Conservation (phyloP, 2,329 filamentous ascomycete genomes). For the Berkeleyomyces rouxiae region DNA sequence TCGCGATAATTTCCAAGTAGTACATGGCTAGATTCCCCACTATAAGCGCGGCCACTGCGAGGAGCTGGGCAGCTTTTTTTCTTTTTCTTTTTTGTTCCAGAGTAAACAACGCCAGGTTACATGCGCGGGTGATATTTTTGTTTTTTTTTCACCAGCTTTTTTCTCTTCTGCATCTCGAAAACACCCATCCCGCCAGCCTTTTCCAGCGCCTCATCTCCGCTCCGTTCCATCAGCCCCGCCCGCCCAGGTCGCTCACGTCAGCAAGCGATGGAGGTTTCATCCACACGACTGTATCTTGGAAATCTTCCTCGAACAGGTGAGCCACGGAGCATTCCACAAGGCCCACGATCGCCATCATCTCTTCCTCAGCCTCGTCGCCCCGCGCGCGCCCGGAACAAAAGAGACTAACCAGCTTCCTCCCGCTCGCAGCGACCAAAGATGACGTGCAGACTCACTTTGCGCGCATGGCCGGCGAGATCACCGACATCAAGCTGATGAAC, state of each 20-base stretch:
- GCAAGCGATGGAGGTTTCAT: constrained; percentile 72
- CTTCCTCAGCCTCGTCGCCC: too few relatives aligned
- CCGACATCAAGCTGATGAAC: constrained; percentile 99
- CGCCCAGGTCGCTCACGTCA: background rate
- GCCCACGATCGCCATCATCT: too few relatives aligned
- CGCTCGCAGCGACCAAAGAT: constrained; percentile 66
- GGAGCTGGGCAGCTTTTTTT: background rate
- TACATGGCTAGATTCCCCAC: background rate
- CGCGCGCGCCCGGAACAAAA: too few relatives aligned
- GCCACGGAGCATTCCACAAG: constrained; percentile 20
- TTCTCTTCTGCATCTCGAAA: constrained; percentile 19
- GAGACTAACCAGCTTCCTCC: too few relatives aligned
- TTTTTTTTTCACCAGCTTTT: constrained; percentile 13
- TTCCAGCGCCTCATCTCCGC: too few relatives aligned
- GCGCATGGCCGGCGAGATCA: constrained; percentile 94
- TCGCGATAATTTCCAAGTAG: background rate
- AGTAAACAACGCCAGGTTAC: background rate
- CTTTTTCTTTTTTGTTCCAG: constrained; percentile 9
- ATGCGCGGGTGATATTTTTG: constrained; percentile 6
- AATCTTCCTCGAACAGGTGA: constrained; percentile 93
- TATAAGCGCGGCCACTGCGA: background rate
- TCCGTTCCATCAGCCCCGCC: too few relatives aligned
- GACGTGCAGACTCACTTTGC: constrained; percentile 94
- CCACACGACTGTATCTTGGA: constrained; percentile 89
- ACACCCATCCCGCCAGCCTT: background rate